phyloP scores from a whole-genome alignment of 2,329 filamentous ascomycete genomes.

The Plectosphaerella cucumerina region DNA sequence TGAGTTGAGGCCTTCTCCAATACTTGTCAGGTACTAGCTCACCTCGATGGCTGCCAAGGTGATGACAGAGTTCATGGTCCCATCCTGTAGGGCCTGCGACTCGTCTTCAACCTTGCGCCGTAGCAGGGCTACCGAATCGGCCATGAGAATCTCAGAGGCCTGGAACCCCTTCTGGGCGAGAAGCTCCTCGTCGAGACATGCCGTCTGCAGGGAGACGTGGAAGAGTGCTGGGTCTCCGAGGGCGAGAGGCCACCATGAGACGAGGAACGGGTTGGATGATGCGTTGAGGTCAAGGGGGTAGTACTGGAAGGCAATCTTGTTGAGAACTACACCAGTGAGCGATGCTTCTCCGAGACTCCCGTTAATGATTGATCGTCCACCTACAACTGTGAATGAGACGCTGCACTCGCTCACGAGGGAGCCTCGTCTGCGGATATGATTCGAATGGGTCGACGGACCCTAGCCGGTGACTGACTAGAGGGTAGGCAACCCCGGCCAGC shows the following conservation, averaged over 20 bases:
- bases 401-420: conserved; percentile 46
- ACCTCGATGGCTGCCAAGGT: conserved; percentile 56
- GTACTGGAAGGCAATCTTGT: conserved; percentile 56
- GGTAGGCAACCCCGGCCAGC: too few species aligned
- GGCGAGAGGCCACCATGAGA: conserved; percentile 57
- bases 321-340: conserved; percentile 37
- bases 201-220: conserved; percentile 55
- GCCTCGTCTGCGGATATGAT: conserved; percentile 48
- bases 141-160: conserved; percentile 52
- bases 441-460: conserved; percentile 50
- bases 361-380: conserved; percentile 14
- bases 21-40: conserved; percentile 11
- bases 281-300: conserved; percentile 51
- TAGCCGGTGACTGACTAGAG: conserved; percentile 14
- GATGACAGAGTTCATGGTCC: conserved; percentile 52
- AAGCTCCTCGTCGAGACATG: conserved; percentile 51
- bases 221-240: conserved; percentile 52
- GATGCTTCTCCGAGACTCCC: not conserved
- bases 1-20: not conserved
- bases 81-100: conserved; percentile 45
- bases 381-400: conserved; percentile 53
- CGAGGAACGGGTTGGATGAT: conserved; percentile 52
- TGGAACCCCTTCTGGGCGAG: conserved; percentile 47
- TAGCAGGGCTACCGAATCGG: conserved; percentile 49
- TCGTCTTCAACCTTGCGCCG: conserved; percentile 43